Conservation (phyloP, 2,329 filamentous ascomycete species). For the Claviceps sp. region DNA sequence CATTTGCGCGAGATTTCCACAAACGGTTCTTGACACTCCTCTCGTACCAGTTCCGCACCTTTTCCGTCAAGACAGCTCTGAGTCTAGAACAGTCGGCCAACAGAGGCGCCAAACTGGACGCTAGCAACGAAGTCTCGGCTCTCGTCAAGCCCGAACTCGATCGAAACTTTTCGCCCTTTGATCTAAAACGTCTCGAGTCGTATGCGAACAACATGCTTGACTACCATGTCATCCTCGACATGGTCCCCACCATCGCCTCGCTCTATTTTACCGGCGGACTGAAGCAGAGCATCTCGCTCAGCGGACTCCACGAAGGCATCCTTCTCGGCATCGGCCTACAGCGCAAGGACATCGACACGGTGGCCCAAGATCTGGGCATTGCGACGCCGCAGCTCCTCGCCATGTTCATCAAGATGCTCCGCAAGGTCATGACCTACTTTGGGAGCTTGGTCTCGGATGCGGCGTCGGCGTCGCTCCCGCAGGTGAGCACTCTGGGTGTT, state of each 20-base stretch:
- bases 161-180: conserved; percentile 69
- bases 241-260: conserved; percentile 68
- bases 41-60: conserved; percentile 82
- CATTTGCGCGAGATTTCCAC: conserved; percentile 88
- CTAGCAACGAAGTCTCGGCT: conserved; percentile 27
- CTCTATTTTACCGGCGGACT: conserved; percentile 78
- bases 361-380: conserved; percentile 67
- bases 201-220: conserved; percentile 97
- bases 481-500: conserved; percentile 41
- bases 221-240: conserved; percentile 91
- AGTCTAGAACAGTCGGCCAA: conserved; percentile 80
- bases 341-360: conserved; percentile 68
- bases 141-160: conserved; percentile 70
- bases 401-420: conserved; percentile 94
- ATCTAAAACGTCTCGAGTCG: conserved; percentile 85
- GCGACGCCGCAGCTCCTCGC: conserved; percentile 70
- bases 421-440: conserved; percentile 75
- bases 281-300: conserved; percentile 52
- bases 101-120: conserved; percentile 54
- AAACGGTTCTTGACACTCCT: conserved; percentile 81
- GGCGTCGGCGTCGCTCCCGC: conserved; percentile 52
- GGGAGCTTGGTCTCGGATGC: conserved; percentile 60
- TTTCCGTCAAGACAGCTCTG: conserved; percentile 64
- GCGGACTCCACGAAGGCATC: conserved; percentile 73
- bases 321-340: conserved; percentile 86